Evolutionary conservation across 768 basidiomycete species (phyloP).

Genomic region (Melanogaster broomeanus): DNA sequence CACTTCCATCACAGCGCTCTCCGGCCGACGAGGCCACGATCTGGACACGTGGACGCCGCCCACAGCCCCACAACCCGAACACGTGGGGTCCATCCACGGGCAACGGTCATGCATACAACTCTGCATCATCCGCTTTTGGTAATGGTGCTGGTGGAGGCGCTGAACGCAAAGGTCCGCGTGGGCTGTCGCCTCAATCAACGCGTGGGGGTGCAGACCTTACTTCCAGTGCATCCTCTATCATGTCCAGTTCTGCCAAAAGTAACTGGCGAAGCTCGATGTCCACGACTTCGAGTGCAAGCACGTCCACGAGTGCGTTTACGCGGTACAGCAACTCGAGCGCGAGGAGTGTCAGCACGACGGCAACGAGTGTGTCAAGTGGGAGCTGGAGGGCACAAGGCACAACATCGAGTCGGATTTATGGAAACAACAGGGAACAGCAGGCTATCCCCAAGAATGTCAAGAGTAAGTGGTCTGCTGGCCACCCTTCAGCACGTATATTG

Average conservation of each 20-base stretch:
- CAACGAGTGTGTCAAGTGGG: constrained; percentile 74
- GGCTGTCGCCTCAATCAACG: constrained; percentile 59
- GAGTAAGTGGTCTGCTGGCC: constrained; percentile 50
- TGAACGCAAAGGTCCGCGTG: constrained; percentile 45
- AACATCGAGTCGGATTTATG: constrained; percentile 12
- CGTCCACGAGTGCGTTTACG: constrained; percentile 73
- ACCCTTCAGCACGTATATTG: neutral
- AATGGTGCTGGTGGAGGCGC: constrained; percentile 4
- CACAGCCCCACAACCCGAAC: constrained; percentile 19
- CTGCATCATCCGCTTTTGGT: constrained; percentile 12
- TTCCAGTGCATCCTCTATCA: constrained; percentile 62
- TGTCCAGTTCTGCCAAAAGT: constrained; percentile 44
- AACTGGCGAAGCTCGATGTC: constrained; percentile 83
- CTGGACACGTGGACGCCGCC: constrained; percentile 53
- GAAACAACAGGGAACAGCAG: constrained; percentile 24
- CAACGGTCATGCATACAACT: constrained; percentile 7
- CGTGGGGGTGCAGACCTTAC: constrained; percentile 49
- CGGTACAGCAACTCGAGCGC: constrained; percentile 70
- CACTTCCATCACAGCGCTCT: constrained; percentile 34
- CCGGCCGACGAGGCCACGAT: constrained; percentile 44
- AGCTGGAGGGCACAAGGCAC: constrained; percentile 65
- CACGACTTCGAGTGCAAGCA: constrained; percentile 66
- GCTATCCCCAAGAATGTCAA: constrained; percentile 73
- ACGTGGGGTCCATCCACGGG: constrained; percentile 21
- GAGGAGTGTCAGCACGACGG: constrained; percentile 76